These are phyloP conservation scores for Psidium friedrichsthalianum DNA, from an alignment of 345 rosid species.

Conservation along the genomic window DNA sequence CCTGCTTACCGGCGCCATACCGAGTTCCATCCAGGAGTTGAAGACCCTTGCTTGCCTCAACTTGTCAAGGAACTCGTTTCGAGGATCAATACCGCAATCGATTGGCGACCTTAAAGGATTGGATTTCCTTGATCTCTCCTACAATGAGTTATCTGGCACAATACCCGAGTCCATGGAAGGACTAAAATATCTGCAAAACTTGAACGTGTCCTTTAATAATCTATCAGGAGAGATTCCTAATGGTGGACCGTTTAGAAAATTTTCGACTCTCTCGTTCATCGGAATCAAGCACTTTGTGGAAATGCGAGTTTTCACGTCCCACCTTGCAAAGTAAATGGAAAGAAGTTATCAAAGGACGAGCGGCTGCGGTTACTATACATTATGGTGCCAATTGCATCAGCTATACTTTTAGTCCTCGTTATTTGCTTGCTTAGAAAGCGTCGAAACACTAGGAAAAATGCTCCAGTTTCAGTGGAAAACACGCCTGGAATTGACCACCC, in stretches of 20 bases:
- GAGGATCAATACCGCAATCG: slow-evolving; percentile 1
- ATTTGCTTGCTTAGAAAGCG: neutral
- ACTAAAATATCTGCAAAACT: neutral
- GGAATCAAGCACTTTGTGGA: slow-evolving; percentile 1
- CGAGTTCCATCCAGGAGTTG: neutral
- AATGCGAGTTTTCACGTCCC: neutral
- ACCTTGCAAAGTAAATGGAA: neutral
- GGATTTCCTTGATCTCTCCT: neutral
- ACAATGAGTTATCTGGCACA: neutral
- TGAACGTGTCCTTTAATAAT: slow-evolving; percentile 2
- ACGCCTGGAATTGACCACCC: neutral
- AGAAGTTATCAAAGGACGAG: neutral
- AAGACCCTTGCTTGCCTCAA: neutral
- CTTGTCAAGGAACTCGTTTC: neutral
- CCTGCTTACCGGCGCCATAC: neutral
- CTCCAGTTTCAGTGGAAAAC: neutral
- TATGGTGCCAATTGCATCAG: neutral
- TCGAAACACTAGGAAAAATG: neutral
- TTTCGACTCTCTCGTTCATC: neutral
- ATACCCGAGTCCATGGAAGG: neutral
- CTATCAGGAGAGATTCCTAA: neutral
- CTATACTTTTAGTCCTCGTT: neutral
- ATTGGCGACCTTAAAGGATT: neutral
- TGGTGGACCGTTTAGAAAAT: neutral
- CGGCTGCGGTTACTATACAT: neutral